These are phyloP conservation scores for Penicillium sp. DNA, from an alignment of 2,329 filamentous ascomycete genomes.

Conservation along the genomic window DNA sequence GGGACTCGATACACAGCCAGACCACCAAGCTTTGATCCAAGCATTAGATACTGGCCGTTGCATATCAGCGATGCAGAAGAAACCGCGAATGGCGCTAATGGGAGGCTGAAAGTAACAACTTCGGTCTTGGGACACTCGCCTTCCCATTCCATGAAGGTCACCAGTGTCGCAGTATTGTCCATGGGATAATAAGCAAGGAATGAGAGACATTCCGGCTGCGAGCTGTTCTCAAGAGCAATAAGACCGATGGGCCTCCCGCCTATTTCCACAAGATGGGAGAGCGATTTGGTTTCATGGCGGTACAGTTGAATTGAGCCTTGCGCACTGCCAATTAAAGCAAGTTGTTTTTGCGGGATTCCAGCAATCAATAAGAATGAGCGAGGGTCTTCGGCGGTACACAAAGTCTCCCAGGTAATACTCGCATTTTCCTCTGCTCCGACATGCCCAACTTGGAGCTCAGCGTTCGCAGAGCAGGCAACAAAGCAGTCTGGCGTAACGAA, in stretches of 20 bases:
- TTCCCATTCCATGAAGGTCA: conserved; percentile 19
- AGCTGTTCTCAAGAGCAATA: conserved; percentile 20
- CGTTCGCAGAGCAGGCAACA: conserved; percentile 28
- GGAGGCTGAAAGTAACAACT: conserved; percentile 28
- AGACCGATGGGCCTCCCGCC: conserved; percentile 30
- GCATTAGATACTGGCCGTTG: conserved; percentile 36
- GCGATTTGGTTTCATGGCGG: conserved; percentile 26
- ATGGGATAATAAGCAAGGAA: conserved; percentile 29
- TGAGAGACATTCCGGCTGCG: conserved; percentile 13
- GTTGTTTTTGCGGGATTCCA: conserved; percentile 25
- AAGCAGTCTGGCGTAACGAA: conserved; percentile 36
- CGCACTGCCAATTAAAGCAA: conserved; percentile 36
- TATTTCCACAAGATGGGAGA: conserved; percentile 26
- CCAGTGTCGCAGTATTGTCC: conserved; percentile 28
- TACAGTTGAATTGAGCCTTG: conserved; percentile 35
- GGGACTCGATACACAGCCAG: conserved; percentile 47
- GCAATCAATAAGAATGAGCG: conserved; percentile 29
- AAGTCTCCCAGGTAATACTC: conserved; percentile 25
- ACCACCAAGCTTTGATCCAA: conserved; percentile 56
- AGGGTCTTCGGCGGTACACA: conserved; percentile 30
- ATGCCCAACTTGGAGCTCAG: conserved; percentile 33
- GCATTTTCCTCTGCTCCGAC: conserved; percentile 7
- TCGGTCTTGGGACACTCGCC: conserved; percentile 38
- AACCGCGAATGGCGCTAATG: conserved; percentile 46
- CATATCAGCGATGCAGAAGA: conserved; percentile 46